phyloP scores from a whole-genome alignment of 1,284 basidiomycete genomes.

The Xerocomus amazonicus region DNA sequence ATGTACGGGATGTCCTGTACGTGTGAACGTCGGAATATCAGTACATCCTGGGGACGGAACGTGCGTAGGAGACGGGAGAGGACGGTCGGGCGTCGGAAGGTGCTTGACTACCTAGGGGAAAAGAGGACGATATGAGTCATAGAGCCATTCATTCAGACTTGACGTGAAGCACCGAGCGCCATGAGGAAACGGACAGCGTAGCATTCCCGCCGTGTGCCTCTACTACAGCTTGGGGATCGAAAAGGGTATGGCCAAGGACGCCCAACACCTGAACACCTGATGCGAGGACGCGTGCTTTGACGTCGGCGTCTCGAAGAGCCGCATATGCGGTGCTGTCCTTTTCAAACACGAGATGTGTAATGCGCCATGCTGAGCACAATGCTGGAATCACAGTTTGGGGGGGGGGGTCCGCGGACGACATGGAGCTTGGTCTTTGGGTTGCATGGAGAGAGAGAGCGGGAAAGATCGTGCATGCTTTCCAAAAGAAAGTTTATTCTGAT shows the following conservation, averaged over 20 bases:
- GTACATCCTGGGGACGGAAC: conserved; percentile 14
- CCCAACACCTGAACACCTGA: conserved; percentile 9
- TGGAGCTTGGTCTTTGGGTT: conserved; percentile 11
- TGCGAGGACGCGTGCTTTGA: conserved; percentile 5
- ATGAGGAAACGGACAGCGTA: conserved; percentile 6
- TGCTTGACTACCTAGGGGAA: conserved; percentile 12
- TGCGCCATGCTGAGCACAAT: conserved; percentile 38
- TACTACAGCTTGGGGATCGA: neutral
- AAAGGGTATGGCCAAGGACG: conserved; percentile 5
- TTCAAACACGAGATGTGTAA: conserved; percentile 45
- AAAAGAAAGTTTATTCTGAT: conserved; percentile 25
- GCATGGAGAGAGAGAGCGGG: too few species aligned
- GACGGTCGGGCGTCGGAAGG: conserved; percentile 13
- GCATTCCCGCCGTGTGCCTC: conserved; percentile 3
- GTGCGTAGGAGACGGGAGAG: conserved; percentile 11
- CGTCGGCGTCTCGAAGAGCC: conserved; percentile 4
- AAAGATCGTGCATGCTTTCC: conserved; percentile 33
- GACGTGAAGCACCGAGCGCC: conserved; percentile 6
- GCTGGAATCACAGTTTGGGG: conserved; percentile 38
- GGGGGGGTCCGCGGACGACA: conserved; percentile 44
- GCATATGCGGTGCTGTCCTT: conserved; percentile 32
- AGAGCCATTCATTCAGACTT: neutral
- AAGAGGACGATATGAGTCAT: neutral
- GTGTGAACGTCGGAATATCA: conserved; percentile 16
- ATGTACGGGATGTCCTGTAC: conserved; percentile 7